Conservation (phyloP, 2,329 filamentous ascomycete genomes). For the Sarocladiaceae sp. region DNA sequence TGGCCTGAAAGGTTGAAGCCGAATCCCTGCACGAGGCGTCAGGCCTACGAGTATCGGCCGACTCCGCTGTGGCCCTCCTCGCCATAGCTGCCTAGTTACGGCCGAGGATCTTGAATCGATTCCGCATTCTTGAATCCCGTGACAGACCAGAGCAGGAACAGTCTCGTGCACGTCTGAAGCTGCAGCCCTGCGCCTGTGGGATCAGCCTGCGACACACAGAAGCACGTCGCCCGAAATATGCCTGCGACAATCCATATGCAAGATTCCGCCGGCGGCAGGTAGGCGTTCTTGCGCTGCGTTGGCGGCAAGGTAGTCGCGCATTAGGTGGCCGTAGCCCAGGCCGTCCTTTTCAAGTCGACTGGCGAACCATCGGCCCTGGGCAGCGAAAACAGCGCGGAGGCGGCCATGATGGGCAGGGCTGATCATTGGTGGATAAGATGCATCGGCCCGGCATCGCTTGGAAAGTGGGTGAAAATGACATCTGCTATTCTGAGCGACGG, state of each 20-base stretch:
- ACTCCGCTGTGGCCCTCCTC: too few species aligned
- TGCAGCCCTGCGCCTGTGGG: too few species aligned
- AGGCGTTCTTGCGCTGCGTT: too few species aligned
- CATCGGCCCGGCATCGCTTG: neutral
- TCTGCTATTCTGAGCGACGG: too few species aligned
- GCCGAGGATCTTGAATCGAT: too few species aligned
- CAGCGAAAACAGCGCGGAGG: neutral
- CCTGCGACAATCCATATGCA: conserved; percentile 7
- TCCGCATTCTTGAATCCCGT: too few species aligned
- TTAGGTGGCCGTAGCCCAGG: neutral
- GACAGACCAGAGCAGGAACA: too few species aligned
- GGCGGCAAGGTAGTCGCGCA: neutral
- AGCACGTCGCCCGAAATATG: neutral
- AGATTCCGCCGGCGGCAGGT: conserved; percentile 2
- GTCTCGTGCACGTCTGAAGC: too few species aligned
- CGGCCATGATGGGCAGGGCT: neutral
- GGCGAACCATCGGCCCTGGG: neutral
- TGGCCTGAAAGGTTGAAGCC: too few species aligned
- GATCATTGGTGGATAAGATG: conserved; percentile 3
- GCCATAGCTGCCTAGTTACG: too few species aligned
- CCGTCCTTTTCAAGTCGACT: neutral
- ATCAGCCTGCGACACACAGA: neutral
- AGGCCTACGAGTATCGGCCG: too few species aligned
- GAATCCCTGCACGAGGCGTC: too few species aligned
- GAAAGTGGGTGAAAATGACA: neutral